A percentile compares a stretch with the other conserved stretches of the same genome.
These are phyloP conservation scores for Grosmannia clavigera DNA, from an alignment of 2,329 filamentous ascomycete species.

Conservation along the genomic window DNA sequence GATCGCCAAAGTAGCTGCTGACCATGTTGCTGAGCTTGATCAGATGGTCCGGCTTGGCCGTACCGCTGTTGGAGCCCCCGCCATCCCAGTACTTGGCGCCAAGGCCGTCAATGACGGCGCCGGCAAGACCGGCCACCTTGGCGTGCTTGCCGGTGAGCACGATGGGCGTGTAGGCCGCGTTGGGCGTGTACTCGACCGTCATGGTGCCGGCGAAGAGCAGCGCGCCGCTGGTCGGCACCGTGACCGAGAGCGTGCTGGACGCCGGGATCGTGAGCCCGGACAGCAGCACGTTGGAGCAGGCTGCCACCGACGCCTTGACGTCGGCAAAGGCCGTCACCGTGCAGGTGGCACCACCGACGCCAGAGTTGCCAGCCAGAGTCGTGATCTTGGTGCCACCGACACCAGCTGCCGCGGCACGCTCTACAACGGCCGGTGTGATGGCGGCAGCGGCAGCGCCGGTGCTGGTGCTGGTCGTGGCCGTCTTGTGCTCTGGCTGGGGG, in stretches of 20 bases:
- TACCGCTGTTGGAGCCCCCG: constrained; percentile 45
- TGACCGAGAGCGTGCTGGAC: not conserved
- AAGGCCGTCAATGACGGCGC: constrained; percentile 5
- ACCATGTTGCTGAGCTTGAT: constrained; percentile 41
- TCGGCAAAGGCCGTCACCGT: constrained; percentile 1
- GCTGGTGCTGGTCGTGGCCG: not conserved
- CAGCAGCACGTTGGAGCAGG: constrained; percentile 1
- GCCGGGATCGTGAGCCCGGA: not conserved
- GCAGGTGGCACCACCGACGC: constrained; percentile 1
- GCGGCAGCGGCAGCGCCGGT: not conserved
- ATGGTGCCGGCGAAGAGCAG: constrained; percentile 1
- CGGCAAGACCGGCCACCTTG: constrained; percentile 1
- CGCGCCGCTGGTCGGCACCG: not conserved
- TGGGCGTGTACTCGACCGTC: constrained; percentile 3
- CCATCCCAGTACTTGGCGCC: constrained; percentile 36
- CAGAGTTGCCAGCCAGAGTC: not conserved
- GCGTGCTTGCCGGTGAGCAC: not conserved
- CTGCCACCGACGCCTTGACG: not conserved
- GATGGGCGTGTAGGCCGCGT: not conserved
- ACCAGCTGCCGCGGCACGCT: not conserved
- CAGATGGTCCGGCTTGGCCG: constrained; percentile 47
- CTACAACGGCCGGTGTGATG: not conserved
- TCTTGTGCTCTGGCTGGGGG: not conserved
- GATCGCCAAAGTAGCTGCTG: constrained; percentile 30
- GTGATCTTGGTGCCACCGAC: not conserved